Evolutionary conservation across 1,284 basidiomycete species (phyloP), one percentile per base, ranked within the genome.

Genomic region (Leccinum subrobustum): DNA sequence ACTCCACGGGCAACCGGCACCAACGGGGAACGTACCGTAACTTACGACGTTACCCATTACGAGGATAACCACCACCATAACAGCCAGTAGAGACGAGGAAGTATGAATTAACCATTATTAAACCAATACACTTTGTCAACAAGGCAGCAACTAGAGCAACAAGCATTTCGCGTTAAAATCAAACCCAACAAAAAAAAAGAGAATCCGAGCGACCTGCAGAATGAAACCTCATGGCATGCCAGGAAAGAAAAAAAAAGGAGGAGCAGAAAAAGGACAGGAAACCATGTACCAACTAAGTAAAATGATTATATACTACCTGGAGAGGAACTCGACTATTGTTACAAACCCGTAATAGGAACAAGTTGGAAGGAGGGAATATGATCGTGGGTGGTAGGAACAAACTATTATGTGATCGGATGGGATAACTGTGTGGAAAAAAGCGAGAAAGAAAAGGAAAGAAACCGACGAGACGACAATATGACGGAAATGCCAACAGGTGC

Each of bases 291-390:
- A 37, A 60, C 56, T 64, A 65, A 18, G 25, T 47, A 50, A 50
- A 50, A 61, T 47, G 58, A 63, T 59, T 74, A 73, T 73, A 64
- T 73, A 73, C 71, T 71, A 74, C 48, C 50, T 63, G 31, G 31
- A 59, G 63, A 55, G 44, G 47, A 48, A 4, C 27, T 61, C 57
- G 52, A 73, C 72, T 74, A 75, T 31, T 70, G 57, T 66, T 75
- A 72, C 70, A 72, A 57, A 44, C 42, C 18, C 63, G 67, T 74
- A 74, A 70, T 64, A 75, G 67, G 62, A 74, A 69, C 72, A 60
- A 20, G 42, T 44, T 62, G 63, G 60, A 29, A 29, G 47, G 47
- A 27, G 14, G 23, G 57, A 60, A 63, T 66, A 68, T 63, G 61
- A 64, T 57, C 37, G 57, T 55, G 47, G 23, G 23, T 23, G 47